Conservation (phyloP, 805 yeast species). For the Cyberlindnera americana region DNA sequence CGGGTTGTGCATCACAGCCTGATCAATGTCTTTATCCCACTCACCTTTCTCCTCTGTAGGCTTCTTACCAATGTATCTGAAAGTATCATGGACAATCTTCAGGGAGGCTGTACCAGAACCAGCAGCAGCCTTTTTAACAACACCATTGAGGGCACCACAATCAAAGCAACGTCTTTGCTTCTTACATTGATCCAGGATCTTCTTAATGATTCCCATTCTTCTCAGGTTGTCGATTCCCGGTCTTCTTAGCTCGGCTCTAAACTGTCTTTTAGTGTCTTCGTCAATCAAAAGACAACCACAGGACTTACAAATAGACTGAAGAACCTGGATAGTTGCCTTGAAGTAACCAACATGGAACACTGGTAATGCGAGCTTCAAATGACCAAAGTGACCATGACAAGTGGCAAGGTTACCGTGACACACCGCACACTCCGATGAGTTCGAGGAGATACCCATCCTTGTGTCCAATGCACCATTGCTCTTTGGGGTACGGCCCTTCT, state of each 20-base stretch:
- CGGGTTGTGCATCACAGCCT: slow-evolving; percentile 70
- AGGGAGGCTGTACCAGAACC: slow-evolving; percentile 92
- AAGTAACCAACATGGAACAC: slow-evolving; percentile 98
- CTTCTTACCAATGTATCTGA: slow-evolving; percentile 92
- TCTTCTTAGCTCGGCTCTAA: slow-evolving; percentile 72
- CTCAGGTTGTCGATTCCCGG: slow-evolving; percentile 89
- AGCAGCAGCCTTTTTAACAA: slow-evolving; percentile 91
- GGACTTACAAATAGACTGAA: slow-evolving; percentile 87
- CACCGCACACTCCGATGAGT: slow-evolving; percentile 79
- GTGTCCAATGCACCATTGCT: slow-evolving; percentile 86
- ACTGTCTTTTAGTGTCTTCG: slow-evolving; percentile 66
- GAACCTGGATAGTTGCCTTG: slow-evolving; percentile 80
- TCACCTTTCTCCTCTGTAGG: slow-evolving; percentile 75
- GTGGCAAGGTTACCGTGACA: slow-evolving; percentile 90
- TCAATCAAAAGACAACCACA: slow-evolving; percentile 79
- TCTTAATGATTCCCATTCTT: slow-evolving; percentile 84
- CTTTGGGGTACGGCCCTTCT: slow-evolving; percentile 82
- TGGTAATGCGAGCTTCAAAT: slow-evolving; percentile 86
- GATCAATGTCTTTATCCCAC: slow-evolving; percentile 86
- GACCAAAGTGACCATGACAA: slow-evolving; percentile 99
- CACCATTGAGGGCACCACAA: slow-evolving; percentile 92
- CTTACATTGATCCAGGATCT: slow-evolving; percentile 86
- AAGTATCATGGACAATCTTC: slow-evolving; percentile 92
- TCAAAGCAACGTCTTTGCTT: slow-evolving; percentile 87
- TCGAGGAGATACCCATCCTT: slow-evolving; percentile 90